A percentile compares a stretch with the other conserved stretches of the same genome.
phyloP scores from a whole-genome alignment of 306 rosid species.

The Abrus pulchellus region DNA sequence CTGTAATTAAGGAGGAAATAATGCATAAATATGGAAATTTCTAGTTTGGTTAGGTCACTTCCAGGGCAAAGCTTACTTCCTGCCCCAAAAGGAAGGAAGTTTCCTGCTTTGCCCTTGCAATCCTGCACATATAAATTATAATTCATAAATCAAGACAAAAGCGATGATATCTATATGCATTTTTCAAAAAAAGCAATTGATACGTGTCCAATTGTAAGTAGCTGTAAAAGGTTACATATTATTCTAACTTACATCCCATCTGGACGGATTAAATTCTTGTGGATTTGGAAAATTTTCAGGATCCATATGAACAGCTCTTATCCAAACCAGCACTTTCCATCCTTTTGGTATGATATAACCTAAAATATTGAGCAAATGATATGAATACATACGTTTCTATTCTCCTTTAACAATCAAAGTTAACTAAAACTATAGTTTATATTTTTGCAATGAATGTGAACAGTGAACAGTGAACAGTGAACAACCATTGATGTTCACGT shows the following conservation, averaged over 20 bases:
- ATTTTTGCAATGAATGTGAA: too few species aligned
- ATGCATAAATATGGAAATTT: neutral
- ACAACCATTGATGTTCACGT: conserved; percentile 13
- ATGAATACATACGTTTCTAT: too few species aligned
- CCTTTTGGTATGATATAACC: conserved; percentile 51
- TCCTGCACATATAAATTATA: neutral
- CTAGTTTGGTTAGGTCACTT: neutral
- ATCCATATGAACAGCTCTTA: conserved; percentile 54
- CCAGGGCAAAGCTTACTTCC: conserved; percentile 1
- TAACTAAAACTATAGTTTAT: too few species aligned
- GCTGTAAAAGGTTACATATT: neutral
- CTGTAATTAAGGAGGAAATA: conserved; percentile 13
- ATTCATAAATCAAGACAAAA: neutral
- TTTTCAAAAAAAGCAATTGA: too few species aligned
- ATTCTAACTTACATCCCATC: conserved; percentile 56
- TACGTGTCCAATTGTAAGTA: neutral
- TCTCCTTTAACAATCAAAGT: neutral
- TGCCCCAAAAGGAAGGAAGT: conserved; percentile 10
- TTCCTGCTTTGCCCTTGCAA: neutral
- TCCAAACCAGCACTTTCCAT: conserved; percentile 50
- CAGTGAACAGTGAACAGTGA: too few species aligned
- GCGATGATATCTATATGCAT: too few species aligned
- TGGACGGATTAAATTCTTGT: conserved; percentile 56
- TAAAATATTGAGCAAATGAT: neutral
- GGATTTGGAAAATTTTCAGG: conserved; percentile 50